A percentile compares a stretch with the other conserved stretches of the same genome.
Conservation (phyloP, 2,329 filamentous ascomycete species). For the Blastomyces parvus region DNA sequence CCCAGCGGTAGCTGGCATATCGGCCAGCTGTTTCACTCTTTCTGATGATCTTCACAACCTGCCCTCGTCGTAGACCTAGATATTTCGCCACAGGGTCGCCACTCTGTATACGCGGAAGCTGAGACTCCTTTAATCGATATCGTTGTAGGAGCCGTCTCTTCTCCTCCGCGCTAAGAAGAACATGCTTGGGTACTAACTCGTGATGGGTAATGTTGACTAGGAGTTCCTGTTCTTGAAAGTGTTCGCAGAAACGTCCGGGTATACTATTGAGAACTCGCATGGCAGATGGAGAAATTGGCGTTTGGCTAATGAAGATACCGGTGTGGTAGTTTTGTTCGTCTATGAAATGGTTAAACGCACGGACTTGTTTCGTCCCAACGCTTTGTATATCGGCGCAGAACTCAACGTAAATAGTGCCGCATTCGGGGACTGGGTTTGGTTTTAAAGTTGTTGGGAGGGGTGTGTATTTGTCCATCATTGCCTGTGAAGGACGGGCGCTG, state of each 20-base stretch:
- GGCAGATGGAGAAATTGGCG: conserved; percentile 73
- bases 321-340: conserved; percentile 72
- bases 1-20: conserved; percentile 88
- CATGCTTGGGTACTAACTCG: conserved; percentile 89
- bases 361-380: conserved; percentile 87
- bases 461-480: conserved; percentile 79
- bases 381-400: conserved; percentile 65
- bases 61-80: conserved; percentile 76
- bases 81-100: conserved; percentile 91
- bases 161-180: conserved; percentile 81
- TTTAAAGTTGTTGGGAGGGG: conserved; percentile 58
- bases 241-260: conserved; percentile 73
- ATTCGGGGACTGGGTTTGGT: conserved; percentile 59
- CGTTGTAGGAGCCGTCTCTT: conserved; percentile 75
- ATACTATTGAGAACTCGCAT: conserved; percentile 76
- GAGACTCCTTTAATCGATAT: conserved; percentile 94
- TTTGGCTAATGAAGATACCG: conserved; percentile 80
- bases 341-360: conserved; percentile 76
- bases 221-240: conserved; percentile 90
- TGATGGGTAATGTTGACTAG: conserved; percentile 98
- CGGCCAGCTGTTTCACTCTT: conserved; percentile 90
- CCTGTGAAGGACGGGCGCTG: conserved; percentile 70
- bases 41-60: conserved; percentile 97
- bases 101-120: conserved; percentile 82
- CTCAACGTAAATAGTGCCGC: conserved; percentile 86